phyloP scores from a whole-genome alignment of 768 basidiomycete species.

The Lactifluus rugatus region DNA sequence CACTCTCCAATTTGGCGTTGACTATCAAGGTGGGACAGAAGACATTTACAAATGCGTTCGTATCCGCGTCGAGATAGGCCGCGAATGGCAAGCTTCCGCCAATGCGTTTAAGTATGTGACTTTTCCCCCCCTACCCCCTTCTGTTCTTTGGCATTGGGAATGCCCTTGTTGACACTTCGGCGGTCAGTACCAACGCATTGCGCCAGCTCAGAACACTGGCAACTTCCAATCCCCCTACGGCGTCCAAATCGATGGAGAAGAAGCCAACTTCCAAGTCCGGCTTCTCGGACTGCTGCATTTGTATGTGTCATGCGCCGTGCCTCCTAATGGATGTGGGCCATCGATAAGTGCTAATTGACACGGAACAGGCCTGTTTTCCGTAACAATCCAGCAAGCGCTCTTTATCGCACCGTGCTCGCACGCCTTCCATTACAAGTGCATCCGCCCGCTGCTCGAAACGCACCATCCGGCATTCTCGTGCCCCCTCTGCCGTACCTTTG shows the following conservation, averaged over 20 bases:
- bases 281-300: conserved; percentile 89
- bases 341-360: neutral
- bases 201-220: conserved; percentile 74
- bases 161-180: neutral
- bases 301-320: conserved; percentile 36
- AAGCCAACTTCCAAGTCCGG: conserved; percentile 26
- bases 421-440: conserved; percentile 95
- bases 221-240: conserved; percentile 24
- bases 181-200: conserved; percentile 54
- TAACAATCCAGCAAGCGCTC: conserved; percentile 89
- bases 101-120: conserved; percentile 83
- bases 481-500: conserved; percentile 90
- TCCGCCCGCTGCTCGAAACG: conserved; percentile 78
- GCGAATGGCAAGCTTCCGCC: conserved; percentile 82
- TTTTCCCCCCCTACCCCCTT: conserved; percentile 1
- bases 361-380: conserved; percentile 57
- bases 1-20: conserved; percentile 88
- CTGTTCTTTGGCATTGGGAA: conserved; percentile 5
- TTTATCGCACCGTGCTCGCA: conserved; percentile 98
- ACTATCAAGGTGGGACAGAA: conserved; percentile 95
- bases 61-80: conserved; percentile 81
- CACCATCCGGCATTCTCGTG: conserved; percentile 93
- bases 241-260: conserved; percentile 20
- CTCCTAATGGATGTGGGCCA: neutral
- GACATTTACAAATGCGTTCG: conserved; percentile 97